Base-by-base conservation (phyloP, 495 filamentous ascomycete species). In the Platismatia glauca region DNA sequence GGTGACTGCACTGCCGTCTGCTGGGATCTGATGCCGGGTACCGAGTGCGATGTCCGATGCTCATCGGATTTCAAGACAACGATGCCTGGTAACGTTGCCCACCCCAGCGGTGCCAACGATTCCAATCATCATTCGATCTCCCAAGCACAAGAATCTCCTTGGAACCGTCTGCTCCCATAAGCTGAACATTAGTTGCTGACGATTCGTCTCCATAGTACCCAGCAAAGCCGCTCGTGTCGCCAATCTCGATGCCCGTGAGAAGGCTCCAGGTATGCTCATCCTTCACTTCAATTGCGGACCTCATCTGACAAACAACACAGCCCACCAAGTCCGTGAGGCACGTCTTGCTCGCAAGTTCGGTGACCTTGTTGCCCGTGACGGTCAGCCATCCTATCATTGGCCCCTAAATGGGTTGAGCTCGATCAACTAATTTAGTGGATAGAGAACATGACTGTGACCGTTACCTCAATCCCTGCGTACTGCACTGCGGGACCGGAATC, bases 341-440 rank as follows among this genome's bases (percentile, higher is more conserved):
- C 61, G 61, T 52, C 55, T 63, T 4, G 55, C 55, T 63, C 53
- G 61, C 33, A 58, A 63, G 33, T 63, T 41, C 18, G 55, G 34
- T 58, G 38, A 27, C 31, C 41, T 46, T 39, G 43, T 22, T 37
- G 39, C 31, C 55, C 53, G 43, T 41, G 61, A 58, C 41, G 22
- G 61, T 63, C 4, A 63, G 61, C n/a, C 39, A 35, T 6, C n/a
- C 41, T 46, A 5, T 5, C 34, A 13, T 50, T 27, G 15, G 1
- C 4, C 57, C 20, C 39, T 24, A 33, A 5, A 53, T 33, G 13
- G 15, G 27, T 20, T 3, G 4, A 52, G 48, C 48, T 52, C 13
- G 50, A 58, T 33, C 16, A 35, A 18, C 50, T 55, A 27, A 31
- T 35, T 22, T 7, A 9, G 1, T 16, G 15, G 12, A n/a, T 29